A percentile compares a stretch with the other conserved stretches of the same genome.
These are phyloP conservation scores for Xylaria cubensis DNA, from an alignment of 495 filamentous ascomycete genomes.

Conservation along the genomic window DNA sequence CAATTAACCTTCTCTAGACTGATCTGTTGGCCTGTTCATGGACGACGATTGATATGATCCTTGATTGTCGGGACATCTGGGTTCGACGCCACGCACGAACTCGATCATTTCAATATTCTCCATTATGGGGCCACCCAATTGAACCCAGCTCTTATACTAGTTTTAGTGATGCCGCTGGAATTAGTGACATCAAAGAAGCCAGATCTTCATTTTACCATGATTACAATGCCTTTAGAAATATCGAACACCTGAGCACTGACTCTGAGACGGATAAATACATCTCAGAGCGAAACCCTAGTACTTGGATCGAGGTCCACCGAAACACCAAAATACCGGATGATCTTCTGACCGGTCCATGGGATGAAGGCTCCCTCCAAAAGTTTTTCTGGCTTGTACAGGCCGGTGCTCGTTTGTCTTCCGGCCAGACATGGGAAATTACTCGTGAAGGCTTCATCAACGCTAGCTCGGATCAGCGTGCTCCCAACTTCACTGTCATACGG, in stretches of 20 bases:
- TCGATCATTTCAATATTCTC: neutral
- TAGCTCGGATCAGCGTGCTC: neutral
- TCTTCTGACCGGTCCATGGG: constrained; percentile 39
- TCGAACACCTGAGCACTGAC: constrained; percentile 9
- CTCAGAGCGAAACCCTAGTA: neutral
- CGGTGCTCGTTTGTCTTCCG: constrained; percentile 31
- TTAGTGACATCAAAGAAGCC: constrained; percentile 19
- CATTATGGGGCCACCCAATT: constrained; percentile 30
- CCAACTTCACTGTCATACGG: constrained; percentile 23
- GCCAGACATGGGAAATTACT: constrained; percentile 47
- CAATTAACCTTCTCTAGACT: constrained; percentile 37
- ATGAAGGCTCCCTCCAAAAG: constrained; percentile 38
- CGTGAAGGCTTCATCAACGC: constrained; percentile 29
- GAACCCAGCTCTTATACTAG: neutral
- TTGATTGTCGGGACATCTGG: constrained; percentile 33
- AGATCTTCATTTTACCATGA: constrained; percentile 30
- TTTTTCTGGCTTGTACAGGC: constrained; percentile 48
- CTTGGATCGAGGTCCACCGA: constrained; percentile 40
- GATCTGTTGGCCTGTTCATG: constrained; percentile 41
- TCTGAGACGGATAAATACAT: neutral
- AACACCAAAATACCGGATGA: constrained; percentile 41
- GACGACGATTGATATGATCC: constrained; percentile 39
- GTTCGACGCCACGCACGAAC: constrained; percentile 24
- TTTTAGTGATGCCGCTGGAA: neutral
- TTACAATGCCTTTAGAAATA: constrained; percentile 28